Evolutionary conservation across 2,329 filamentous ascomycete species (phyloP), one percentile per base, ranked within the genome.

Genomic region (Aureobasidium melanogenum): DNA sequence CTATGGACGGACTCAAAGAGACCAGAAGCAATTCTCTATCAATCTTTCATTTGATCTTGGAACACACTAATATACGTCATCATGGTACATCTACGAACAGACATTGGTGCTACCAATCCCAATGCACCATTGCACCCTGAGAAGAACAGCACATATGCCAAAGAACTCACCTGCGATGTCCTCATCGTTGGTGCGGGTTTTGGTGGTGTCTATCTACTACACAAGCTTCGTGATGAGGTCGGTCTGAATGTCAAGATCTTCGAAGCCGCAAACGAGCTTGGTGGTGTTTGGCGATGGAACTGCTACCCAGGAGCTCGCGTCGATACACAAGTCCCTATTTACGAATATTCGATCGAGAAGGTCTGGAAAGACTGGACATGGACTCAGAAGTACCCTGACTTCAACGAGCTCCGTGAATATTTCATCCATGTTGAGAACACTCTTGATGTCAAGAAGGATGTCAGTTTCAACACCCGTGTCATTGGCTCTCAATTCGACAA

Each of bases 371-470:
- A 78, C 3, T 86, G 82, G 82, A 83, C 74, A 38, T 87, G 82
- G 62, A 65, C 64, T 6, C 65, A 72, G 58, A 68, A 68, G 19
- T 73, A 69, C 54, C 69, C 71, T 1, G 69, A 65, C 30, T 67
- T 68, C 46, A 39, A 63, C 17, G 71, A 87, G 47, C 73, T 87
- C 0, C 76, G 80, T 14, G 68, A 69, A 3, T 87, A 87, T 68
- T 87, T 87, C 66, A 77, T 82, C 19, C 80, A 85, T 46, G 80
- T 85, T n/a, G 84, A 85, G 57, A 78, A 81, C 47, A 76, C 80
- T 1, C 67, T 84, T 12, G 72, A 78, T 24, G 71, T 87, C 38
- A 82, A 78, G 67, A 84, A 84, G 66, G 82, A 85, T 63, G 77
- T 76, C 15, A 74, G 78, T 1, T 85, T 84, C 69, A 79, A 83